Evolutionary conservation across 2,329 filamentous ascomycete genomes (phyloP).

Genomic region (Tothia fuscella): DNA sequence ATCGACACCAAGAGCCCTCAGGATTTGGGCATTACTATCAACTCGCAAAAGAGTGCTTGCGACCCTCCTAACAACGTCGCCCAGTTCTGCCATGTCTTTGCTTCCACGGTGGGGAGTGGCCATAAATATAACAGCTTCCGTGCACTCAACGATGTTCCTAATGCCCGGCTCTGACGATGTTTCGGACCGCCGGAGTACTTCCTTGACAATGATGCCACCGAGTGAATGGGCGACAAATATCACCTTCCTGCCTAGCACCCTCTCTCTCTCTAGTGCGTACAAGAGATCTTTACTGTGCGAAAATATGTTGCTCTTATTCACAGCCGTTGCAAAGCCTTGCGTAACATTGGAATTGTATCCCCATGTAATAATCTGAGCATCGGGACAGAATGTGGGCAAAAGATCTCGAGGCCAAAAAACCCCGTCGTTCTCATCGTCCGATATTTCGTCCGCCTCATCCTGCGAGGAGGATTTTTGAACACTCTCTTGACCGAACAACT

Average conservation of each 20-base stretch:
- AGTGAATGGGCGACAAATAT: neutral
- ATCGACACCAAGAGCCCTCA: neutral
- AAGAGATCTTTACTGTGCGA: neutral
- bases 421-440: no score
- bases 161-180: neutral
- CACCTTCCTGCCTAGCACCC: neutral
- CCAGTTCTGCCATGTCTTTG: neutral
- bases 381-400: neutral
- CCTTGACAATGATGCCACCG: neutral
- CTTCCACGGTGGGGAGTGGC: neutral
- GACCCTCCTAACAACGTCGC: neutral
- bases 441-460: no score
- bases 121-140: neutral
- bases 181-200: neutral
- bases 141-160: neutral
- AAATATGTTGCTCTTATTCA: neutral
- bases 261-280: neutral
- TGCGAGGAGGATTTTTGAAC: no score
- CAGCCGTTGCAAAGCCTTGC: neutral
- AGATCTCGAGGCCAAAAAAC: neutral
- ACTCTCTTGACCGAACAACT: no score
- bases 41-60: neutral
- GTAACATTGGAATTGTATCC: neutral
- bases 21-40: neutral
- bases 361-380: neutral